phyloP scores from a whole-genome alignment of 108 stramenopile genomes.

The Cyclotella cryptica region DNA sequence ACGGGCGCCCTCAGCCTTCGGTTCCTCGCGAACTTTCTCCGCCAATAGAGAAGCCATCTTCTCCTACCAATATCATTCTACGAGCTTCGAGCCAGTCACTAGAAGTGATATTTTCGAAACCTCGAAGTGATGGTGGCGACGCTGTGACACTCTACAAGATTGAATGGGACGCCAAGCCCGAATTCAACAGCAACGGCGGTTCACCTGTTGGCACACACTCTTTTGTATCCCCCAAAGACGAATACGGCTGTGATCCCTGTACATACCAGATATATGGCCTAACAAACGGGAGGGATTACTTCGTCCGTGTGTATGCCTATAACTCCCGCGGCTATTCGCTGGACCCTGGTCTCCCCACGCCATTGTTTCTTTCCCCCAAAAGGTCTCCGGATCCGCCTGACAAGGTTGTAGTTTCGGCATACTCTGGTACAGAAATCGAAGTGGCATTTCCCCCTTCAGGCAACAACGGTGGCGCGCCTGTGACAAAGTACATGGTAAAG shows the following conservation, averaged over 20 bases:
- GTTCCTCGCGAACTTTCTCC: slow-evolving; percentile 66
- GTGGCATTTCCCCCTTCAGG: slow-evolving; percentile 60
- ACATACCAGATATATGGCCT: slow-evolving; percentile 51
- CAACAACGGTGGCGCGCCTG: slow-evolving; percentile 58
- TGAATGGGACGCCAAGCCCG: slow-evolving; percentile 79
- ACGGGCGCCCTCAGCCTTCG: slow-evolving; percentile 60
- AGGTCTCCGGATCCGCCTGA: slow-evolving; percentile 59
- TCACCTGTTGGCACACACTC: slow-evolving; percentile 67
- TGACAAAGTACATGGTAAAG: slow-evolving; percentile 66
- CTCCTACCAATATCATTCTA: slow-evolving; percentile 55
- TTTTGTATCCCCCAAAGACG: slow-evolving; percentile 47
- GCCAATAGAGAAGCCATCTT: slow-evolving; percentile 71
- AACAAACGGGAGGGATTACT: slow-evolving; percentile 52
- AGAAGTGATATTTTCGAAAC: slow-evolving; percentile 45
- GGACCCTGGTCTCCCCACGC: slow-evolving; percentile 28
- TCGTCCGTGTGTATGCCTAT: slow-evolving; percentile 66
- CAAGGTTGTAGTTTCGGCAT: slow-evolving; percentile 28
- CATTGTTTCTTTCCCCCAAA: slow-evolving; percentile 48
- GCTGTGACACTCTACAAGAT: slow-evolving; percentile 71
- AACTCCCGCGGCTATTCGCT: slow-evolving; percentile 58
- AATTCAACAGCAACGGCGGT: slow-evolving; percentile 65
- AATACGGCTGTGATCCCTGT: slow-evolving; percentile 50
- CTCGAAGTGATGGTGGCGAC: slow-evolving; percentile 71
- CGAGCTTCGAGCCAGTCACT: slow-evolving; percentile 40
- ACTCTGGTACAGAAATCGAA: slow-evolving; percentile 55